Base-by-base conservation (phyloP, 78 protist genomes). In the Salpingoeca rosetta region DNA sequence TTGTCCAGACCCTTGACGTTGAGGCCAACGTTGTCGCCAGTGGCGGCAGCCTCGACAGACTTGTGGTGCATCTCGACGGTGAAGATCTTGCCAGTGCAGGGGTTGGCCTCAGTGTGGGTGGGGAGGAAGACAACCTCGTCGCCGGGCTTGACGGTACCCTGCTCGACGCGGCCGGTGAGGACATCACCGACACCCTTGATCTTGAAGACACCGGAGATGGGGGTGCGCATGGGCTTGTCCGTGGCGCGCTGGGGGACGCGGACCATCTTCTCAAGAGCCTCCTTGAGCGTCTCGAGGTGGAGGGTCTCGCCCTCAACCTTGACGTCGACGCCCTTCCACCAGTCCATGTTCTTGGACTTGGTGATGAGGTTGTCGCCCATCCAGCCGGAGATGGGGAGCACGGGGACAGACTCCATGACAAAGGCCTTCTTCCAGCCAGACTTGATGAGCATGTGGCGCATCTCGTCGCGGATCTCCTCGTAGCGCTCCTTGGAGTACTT, bases 61-160 rank as follows among this genome's bases (percentile, higher is more conserved):
- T 90, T 92, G 94, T 97, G 99, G 90, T 97, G 99, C 99, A 97
- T 97, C 89, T 97, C 99, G 80, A 97, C 96, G 41, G 98, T 94
- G 89, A 94, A 95, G 92, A 90, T 93, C 79, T 97, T 97, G 81
- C 97, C 91, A 82, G 92, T 77, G 80, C 92, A 88, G 44, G 78
- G 88, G 75, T 41, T 41, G 65, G 65, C 7, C 31, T 7, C 7
- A 51, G 35, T 28, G 44, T 40, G 1, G 80, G 96, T 78, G 85
- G 99, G 99, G 85, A 97, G 96, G 90, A 97, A 95, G 80, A 89
- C 82, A 82, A 96, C 95, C n/a, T 78, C 75, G 91, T 85, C 84
- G 84, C 97, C 97, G 82, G 99, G 97, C 90, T 90, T 90, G 78
- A 95, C 76, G 90, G 93, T 74, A 41, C 99, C 99, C 31, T 97